A percentile compares a stretch with the other conserved stretches of the same genome.
Conservation (phyloP, 192 early-diverging fungal genomes). For the Coemansia sp. region DNA sequence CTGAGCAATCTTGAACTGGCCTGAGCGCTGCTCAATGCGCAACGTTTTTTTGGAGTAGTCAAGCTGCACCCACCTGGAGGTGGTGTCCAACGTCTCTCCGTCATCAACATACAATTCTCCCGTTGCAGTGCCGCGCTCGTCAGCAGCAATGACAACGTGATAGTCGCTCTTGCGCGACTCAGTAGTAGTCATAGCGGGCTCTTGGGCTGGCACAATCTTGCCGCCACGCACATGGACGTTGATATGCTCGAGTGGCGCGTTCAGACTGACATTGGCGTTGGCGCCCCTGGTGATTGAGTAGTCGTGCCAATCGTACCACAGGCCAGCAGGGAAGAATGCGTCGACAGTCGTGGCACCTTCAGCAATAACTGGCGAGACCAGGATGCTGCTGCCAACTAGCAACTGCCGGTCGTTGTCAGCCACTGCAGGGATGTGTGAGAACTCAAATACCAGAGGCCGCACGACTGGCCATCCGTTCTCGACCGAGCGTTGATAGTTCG, state of each 20-base stretch:
- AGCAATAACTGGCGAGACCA: constrained; percentile 60
- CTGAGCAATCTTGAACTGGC: constrained; percentile 2
- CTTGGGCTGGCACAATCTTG: constrained; percentile 55
- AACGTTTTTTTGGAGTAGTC: constrained; percentile 1
- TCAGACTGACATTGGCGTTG: constrained; percentile 38
- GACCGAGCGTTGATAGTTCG: constrained; percentile 50
- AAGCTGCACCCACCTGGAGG: constrained; percentile 25
- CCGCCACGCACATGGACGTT: constrained; percentile 64
- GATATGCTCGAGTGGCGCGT: constrained; percentile 54
- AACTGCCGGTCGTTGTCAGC: constrained; percentile 58
- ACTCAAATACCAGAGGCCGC: constrained; percentile 58
- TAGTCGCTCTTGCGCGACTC: constrained; percentile 47
- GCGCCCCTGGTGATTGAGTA: constrained; percentile 13
- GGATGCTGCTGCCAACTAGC: constrained; percentile 56
- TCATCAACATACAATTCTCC: constrained; percentile 64
- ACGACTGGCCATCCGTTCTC: constrained; percentile 56
- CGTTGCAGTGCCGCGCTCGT: constrained; percentile 39
- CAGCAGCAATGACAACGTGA: constrained; percentile 57
- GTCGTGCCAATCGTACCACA: constrained; percentile 63
- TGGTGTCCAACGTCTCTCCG: constrained; percentile 51
- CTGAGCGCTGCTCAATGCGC: constrained; percentile 5
- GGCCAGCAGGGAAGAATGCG: constrained; percentile 60
- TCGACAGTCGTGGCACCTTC: constrained; percentile 52
- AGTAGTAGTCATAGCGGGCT: constrained; percentile 49
- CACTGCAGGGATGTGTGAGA: constrained; percentile 23